A percentile compares a stretch with the other conserved stretches of the same genome.
Evolutionary conservation across 352 stramenopile genomes (phyloP).

Genomic region (Blastocystis sp.): DNA sequence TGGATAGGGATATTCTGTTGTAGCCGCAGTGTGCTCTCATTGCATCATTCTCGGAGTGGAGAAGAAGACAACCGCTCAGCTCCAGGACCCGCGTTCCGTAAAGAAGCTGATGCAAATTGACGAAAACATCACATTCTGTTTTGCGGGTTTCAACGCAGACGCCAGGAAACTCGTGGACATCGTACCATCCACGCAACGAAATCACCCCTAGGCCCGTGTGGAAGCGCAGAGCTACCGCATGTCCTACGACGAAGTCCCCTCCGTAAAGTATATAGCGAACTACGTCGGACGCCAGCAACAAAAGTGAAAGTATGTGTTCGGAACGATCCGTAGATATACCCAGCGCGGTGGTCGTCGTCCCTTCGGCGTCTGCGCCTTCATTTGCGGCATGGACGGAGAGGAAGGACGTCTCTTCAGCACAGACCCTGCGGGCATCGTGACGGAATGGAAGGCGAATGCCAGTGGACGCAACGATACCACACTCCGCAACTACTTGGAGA

Average conservation of each 20-base stretch:
- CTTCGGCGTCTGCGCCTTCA: constrained; percentile 52
- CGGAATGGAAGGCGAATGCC: constrained; percentile 48
- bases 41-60: constrained; percentile 43
- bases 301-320: not conserved
- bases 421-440: constrained; percentile 35
- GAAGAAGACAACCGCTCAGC: constrained; percentile 53
- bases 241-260: constrained; percentile 45
- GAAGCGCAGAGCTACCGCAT: constrained; percentile 51
- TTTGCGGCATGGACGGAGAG: constrained; percentile 42
- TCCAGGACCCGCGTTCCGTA: constrained; percentile 38
- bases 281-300: constrained; percentile 52
- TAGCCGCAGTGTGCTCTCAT: constrained; percentile 18
- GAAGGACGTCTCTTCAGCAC: constrained; percentile 36
- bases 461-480: constrained; percentile 19
- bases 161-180: constrained; percentile 50
- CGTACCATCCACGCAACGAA: not conserved
- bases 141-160: constrained; percentile 52
- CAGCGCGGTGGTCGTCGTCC: constrained; percentile 54
- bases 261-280: constrained; percentile 57
- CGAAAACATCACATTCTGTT: constrained; percentile 52
- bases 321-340: constrained; percentile 43
- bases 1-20: constrained; percentile 53
- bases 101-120: constrained; percentile 54
- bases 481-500: constrained; percentile 20
- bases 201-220: constrained; percentile 28